These are phyloP conservation scores for Dryas octopetala DNA, from an alignment of 306 rosid species.

Conservation along the genomic window DNA sequence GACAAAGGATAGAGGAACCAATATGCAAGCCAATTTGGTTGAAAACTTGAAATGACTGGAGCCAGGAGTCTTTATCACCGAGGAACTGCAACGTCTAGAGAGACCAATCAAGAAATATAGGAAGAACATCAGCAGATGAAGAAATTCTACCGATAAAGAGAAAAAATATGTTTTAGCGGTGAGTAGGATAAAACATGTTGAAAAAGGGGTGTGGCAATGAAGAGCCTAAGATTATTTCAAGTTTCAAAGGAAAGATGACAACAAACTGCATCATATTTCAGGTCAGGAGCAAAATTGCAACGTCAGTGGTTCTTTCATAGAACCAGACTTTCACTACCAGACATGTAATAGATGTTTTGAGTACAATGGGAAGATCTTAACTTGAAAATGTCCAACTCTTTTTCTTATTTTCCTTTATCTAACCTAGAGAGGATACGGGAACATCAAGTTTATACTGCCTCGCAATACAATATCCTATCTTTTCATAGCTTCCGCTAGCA, in stretches of 20 bases:
- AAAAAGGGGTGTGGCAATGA: background rate
- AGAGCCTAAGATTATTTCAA: conserved; percentile 3
- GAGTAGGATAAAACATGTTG: background rate
- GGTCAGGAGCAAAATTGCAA: background rate
- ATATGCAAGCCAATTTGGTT: conserved; percentile 24
- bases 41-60: conserved; percentile 16
- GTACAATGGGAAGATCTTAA: background rate
- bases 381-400: background rate
- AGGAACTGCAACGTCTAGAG: conserved; percentile 43
- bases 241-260: conserved; percentile 6
- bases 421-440: background rate
- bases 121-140: conserved; percentile 33
- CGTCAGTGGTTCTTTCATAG: background rate
- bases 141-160: conserved; percentile 27
- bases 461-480: background rate
- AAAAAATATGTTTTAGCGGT: background rate
- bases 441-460: background rate
- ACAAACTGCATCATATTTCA: background rate
- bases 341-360: background rate
- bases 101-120: conserved; percentile 22
- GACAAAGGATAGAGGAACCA: background rate
- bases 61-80: conserved; percentile 33
- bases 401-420: background rate
- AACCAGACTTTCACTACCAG: background rate
- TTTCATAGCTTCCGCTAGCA: background rate